These are phyloP conservation scores for Fusarium circinatum DNA, from an alignment of 2,329 filamentous ascomycete genomes.

Conservation along the genomic window DNA sequence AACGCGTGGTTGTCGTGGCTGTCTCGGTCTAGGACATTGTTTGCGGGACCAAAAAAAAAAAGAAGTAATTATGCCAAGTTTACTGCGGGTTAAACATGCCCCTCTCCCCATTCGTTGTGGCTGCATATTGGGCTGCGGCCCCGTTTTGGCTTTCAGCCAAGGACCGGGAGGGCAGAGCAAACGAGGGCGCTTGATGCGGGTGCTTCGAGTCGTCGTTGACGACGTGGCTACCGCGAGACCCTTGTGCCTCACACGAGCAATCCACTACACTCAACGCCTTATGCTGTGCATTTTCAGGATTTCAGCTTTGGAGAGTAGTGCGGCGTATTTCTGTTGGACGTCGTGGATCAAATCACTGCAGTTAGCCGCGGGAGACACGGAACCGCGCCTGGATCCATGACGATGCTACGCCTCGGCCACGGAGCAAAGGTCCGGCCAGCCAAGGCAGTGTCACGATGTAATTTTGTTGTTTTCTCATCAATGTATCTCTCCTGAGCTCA, in stretches of 20 bases:
- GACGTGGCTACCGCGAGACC: conserved; percentile 18
- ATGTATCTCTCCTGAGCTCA: neutral
- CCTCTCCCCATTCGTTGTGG: neutral
- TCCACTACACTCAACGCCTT: neutral
- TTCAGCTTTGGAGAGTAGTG: neutral
- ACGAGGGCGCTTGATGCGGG: neutral
- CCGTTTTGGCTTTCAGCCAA: neutral
- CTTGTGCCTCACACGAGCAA: neutral
- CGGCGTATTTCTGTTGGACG: neutral
- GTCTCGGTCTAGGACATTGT: neutral
- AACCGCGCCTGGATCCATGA: neutral
- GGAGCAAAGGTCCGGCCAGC: neutral
- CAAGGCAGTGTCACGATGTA: neutral
- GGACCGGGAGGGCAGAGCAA: neutral
- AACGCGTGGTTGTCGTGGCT: neutral
- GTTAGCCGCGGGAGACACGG: neutral
- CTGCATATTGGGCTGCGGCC: neutral
- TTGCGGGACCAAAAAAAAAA: neutral
- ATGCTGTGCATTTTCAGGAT: neutral
- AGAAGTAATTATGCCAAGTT: conserved; percentile 1
- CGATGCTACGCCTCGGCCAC: neutral
- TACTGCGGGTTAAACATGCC: neutral
- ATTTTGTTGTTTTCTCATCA: neutral
- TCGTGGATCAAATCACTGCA: neutral
- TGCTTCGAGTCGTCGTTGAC: conserved; percentile 7